Percentiles rank a stretch among this genome's conserved stretches.
Conservation (phyloP, 2,329 filamentous ascomycete genomes). For the Ophiostoma montium region DNA sequence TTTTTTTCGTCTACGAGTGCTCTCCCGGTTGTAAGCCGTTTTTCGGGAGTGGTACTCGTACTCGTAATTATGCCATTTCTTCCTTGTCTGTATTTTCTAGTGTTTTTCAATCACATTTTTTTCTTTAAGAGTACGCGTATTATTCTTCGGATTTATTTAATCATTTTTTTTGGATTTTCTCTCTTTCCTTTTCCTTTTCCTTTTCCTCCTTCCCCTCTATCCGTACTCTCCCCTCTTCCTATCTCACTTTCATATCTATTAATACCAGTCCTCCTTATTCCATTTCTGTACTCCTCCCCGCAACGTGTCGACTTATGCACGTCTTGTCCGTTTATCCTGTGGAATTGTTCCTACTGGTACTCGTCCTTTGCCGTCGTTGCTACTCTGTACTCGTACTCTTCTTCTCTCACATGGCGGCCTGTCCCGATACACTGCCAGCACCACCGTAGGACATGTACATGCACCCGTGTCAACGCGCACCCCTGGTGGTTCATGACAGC, state of each 20-base stretch:
- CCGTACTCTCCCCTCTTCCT: background rate
- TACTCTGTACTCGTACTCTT: too few relatives aligned
- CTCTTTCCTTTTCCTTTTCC: background rate
- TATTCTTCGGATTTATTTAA: too few relatives aligned
- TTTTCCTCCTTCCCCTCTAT: background rate
- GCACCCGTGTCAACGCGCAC: too few relatives aligned
- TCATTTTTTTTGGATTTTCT: background rate
- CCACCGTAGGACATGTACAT: too few relatives aligned
- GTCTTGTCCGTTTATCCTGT: too few relatives aligned
- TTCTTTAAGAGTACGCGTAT: too few relatives aligned
- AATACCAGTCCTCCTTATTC: background rate
- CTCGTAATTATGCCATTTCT: background rate
- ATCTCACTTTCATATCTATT: background rate
- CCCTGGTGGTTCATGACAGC: too few relatives aligned
- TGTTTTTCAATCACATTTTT: background rate
- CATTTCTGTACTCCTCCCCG: background rate
- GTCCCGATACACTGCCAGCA: too few relatives aligned
- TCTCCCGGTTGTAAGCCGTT: background rate
- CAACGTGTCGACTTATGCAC: background rate
- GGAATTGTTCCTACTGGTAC: too few relatives aligned
- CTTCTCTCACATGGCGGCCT: too few relatives aligned
- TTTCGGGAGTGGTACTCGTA: too few relatives aligned
- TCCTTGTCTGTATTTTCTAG: background rate
- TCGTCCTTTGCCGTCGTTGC: too few relatives aligned
- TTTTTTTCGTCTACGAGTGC: background rate